Base-by-base conservation (phyloP, 2,329 filamentous ascomycete genomes). In the Ophiostoma tasmaniense region DNA sequence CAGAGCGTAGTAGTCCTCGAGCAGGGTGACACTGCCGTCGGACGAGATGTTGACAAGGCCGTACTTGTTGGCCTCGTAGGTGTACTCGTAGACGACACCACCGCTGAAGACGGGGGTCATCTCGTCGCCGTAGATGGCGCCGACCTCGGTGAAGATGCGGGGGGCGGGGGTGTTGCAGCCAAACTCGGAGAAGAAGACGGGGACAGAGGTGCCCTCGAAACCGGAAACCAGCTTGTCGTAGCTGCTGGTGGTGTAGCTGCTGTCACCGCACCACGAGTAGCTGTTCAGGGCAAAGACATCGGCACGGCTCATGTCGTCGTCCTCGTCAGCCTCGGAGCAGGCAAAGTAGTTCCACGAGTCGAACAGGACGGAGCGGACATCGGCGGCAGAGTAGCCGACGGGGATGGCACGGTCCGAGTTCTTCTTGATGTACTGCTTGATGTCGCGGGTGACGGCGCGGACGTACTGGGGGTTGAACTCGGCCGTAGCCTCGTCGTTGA, bases 211-310 rank as follows among this genome's bases (percentile, higher is more conserved):
- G 72, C 82, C 82, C 73, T 82, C 79, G 81, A 94, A 92, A 76
- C 88, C 85, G 1, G 80, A 76, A 65, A 90, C 87, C 6, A 89
- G 79, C 13, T 77, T 76, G 74, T 86, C 78, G 76, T 88, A 90
- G 55, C 82, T 80, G 10, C 84, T 83, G 59, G 80, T 82, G 22
- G 80, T 75, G 77, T 84, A 88, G 69, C 80, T 84, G 67, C 85
- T 85, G 42, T 82, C 78, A 50, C 81, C 83, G 71, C 87, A 88
- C 80, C 87, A 89, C 78, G 86, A 88, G 72, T 89, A 90, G 79
- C 87, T 89, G 80, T 93, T 93, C 69, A 94, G 82, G 50, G 90
- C 90, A 75, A 93, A 93, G 74, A 93, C 81, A 75, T 94, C 91
- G 68, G 84, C 87, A 37, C 85, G 84, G 73, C 88, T 90, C 76